A percentile compares a stretch with the other conserved stretches of the same genome.
Conservation (phyloP, 306 rosid species). For the Cucurbita moschata region DNA sequence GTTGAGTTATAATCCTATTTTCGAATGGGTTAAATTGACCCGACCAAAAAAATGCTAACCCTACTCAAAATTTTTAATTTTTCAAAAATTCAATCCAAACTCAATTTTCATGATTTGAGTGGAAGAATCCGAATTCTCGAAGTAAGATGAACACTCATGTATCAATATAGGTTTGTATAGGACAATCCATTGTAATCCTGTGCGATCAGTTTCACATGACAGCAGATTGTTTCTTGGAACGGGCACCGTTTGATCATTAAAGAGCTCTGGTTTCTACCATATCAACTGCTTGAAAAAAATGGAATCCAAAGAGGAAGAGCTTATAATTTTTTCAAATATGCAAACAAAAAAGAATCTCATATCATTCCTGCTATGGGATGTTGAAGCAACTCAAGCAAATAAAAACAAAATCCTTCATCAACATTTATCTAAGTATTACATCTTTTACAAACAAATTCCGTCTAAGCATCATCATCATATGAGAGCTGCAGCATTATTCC, state of each 20-base stretch:
- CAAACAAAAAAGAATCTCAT: too few relatives aligned
- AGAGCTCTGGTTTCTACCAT: background rate
- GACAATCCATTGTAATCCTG: background rate
- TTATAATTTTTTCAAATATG: background rate
- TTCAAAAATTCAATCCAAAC: too few relatives aligned
- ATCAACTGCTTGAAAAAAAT: slow-evolving; percentile 1
- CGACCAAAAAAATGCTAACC: too few relatives aligned
- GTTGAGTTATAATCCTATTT: too few relatives aligned
- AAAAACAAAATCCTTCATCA: background rate
- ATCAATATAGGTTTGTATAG: background rate
- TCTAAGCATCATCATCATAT: background rate
- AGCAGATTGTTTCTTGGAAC: background rate
- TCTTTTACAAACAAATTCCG: background rate
- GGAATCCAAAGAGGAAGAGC: background rate
- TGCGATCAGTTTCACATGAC: background rate
- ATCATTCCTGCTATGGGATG: too few relatives aligned
- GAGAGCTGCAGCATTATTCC: slow-evolving; percentile 10
- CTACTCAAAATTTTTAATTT: too few relatives aligned
- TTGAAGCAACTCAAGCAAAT: background rate
- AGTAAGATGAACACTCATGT: too few relatives aligned
- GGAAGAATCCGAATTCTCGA: too few relatives aligned
- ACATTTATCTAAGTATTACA: background rate
- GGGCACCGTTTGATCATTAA: background rate
- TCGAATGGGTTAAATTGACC: too few relatives aligned
- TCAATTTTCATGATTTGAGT: too few relatives aligned